Base-by-base conservation (phyloP, 768 basidiomycete genomes). In the Clitopilus hobsonii region DNA sequence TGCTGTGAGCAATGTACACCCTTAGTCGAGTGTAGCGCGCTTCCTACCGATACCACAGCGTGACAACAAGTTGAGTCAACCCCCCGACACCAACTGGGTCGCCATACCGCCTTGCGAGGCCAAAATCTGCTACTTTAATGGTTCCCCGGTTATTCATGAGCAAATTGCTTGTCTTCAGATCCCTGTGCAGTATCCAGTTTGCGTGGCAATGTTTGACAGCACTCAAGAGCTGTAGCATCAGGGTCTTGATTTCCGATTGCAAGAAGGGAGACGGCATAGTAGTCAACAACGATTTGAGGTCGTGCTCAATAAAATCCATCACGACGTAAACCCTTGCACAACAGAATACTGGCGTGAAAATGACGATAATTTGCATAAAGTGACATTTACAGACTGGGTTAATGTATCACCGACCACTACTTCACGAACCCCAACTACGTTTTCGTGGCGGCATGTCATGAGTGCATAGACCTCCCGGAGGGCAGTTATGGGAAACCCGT, bases 281-380 rank as follows among this genome's bases (percentile, higher is more conserved):
- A 23, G 89, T 91, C 55, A 99, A 80, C 51, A 99, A 82, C 5
- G 95, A 89, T 73, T 99, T 99, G 68, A 99, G 87, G 69, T 99
- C 97, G 70, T 99, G 97, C 71, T 99, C 97, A 67, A 99, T 96
- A 67, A 99, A 99, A 69, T 97, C 94, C 95, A 97, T 97, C 29
- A 98, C 97, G 60, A 99, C 95, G 70, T 95, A 99, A 41, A 98
- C 93, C 76, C 97, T 98, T 73, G 59, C 53, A 56, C 41, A 45
- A 45, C 41, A 18, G 18, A 45, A 18, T 10, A 20, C 22, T 10
- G 41, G 38, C n/a, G 41, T 45, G 41, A 45, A 45, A 45, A 45
- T 18, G 10, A 65, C 55, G 54, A 62, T 53, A 58, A 36, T 55
- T 49, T 56, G 52, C 48, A 51, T 47, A 60, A 51, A 59, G 61